Conservation (phyloP, 2,329 filamentous ascomycete species). For the Hypoxylon sp. region DNA sequence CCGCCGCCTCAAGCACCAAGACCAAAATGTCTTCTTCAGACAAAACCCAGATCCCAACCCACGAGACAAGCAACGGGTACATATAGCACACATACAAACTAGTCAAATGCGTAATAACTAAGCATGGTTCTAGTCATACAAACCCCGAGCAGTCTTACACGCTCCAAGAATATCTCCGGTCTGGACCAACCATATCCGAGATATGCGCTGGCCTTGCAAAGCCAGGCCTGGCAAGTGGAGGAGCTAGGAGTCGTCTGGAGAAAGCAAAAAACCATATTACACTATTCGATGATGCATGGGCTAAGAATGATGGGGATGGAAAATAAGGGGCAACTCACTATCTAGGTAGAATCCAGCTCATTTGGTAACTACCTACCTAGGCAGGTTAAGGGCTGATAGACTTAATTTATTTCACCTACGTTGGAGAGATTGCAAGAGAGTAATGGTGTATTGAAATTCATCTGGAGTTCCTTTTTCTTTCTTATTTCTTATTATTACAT, state of each 20-base stretch:
- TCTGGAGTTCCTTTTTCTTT: too few species aligned
- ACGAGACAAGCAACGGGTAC: background rate
- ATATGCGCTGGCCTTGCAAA: slow-evolving; percentile 3
- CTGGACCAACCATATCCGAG: slow-evolving; percentile 9
- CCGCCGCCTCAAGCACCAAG: background rate
- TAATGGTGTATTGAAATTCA: background rate
- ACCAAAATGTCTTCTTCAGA: slow-evolving; percentile 2
- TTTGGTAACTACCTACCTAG: background rate
- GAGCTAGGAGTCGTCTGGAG: background rate
- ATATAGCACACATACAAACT: background rate
- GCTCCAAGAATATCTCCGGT: slow-evolving; percentile 9
- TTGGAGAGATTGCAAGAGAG: background rate
- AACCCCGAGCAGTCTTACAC: background rate
- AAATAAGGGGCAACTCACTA: background rate
- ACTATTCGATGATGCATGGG: background rate
- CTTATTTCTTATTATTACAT: background rate
- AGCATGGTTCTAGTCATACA: background rate
- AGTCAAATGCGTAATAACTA: background rate
- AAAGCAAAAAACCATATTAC: background rate
- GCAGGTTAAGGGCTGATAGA: background rate
- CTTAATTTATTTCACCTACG: background rate
- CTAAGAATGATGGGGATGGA: background rate
- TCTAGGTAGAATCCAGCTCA: background rate
- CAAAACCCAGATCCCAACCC: background rate
- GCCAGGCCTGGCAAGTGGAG: background rate